phyloP scores from a whole-genome alignment of 768 basidiomycete species.

The Termitomyces sp. region DNA sequence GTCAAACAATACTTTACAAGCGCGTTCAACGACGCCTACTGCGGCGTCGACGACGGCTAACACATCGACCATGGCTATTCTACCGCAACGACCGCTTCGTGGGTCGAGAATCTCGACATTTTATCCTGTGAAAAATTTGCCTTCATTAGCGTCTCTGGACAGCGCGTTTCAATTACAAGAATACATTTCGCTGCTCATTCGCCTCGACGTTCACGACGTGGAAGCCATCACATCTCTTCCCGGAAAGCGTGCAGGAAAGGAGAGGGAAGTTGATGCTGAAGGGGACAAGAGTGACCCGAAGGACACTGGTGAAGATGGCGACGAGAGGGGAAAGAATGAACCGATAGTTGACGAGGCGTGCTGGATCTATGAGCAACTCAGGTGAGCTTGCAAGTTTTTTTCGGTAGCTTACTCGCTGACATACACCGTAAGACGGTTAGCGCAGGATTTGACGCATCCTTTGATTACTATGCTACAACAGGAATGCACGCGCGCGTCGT shows the following conservation, averaged over 20 bases:
- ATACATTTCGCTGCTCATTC: constrained; percentile 86
- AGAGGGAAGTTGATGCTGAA: constrained; percentile 24
- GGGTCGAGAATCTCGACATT: constrained; percentile 79
- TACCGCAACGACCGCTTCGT: constrained; percentile 64
- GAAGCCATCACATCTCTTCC: constrained; percentile 78
- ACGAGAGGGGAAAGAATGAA: constrained; percentile 40
- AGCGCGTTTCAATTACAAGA: constrained; percentile 95
- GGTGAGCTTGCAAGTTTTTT: constrained; percentile 26
- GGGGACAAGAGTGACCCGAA: constrained; percentile 28
- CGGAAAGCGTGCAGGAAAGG: constrained; percentile 37
- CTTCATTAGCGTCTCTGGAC: constrained; percentile 70
- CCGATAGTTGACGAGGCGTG: constrained; percentile 74
- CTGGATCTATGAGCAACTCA: constrained; percentile 71
- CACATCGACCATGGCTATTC: constrained; percentile 26
- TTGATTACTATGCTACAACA: constrained; percentile 82
- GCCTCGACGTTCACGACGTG: constrained; percentile 85
- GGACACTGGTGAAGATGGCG: constrained; percentile 18
- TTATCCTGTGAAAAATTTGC: constrained; percentile 71
- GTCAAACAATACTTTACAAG: constrained; percentile 1
- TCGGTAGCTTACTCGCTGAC: not conserved
- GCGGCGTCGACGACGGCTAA: not conserved
- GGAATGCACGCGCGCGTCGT: constrained; percentile 81
- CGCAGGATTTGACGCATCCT: constrained; percentile 84
- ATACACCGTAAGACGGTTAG: constrained; percentile 58
- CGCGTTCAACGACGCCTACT: not conserved